These are phyloP conservation scores for Mastigamoeba balamuthi DNA, from an alignment of 78 protist species.

Conservation along the genomic window DNA sequence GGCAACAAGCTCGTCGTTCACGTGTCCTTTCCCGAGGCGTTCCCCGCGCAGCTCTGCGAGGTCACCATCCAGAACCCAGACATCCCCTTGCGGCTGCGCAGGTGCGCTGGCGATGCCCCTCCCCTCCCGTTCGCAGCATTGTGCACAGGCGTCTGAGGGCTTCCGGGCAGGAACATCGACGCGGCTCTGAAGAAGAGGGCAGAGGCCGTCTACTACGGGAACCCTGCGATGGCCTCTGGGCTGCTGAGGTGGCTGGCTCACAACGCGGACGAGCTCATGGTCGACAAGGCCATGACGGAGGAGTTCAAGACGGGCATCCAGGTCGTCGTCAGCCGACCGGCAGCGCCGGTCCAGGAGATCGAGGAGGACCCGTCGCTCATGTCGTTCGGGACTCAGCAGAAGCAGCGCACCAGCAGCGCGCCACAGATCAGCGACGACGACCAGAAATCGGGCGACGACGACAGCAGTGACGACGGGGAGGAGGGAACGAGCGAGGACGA, in stretches of 20 bases:
- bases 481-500: too few species aligned
- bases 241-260: neutral
- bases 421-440: too few species aligned
- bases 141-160: neutral
- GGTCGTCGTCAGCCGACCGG: too few species aligned
- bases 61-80: neutral
- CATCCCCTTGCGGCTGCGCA: neutral
- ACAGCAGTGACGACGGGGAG: too few species aligned
- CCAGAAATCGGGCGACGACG: too few species aligned
- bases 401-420: too few species aligned
- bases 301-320: neutral
- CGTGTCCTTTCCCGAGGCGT: neutral
- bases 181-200: neutral
- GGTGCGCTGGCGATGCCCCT: neutral
- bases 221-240: neutral
- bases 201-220: neutral
- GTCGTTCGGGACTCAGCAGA: too few species aligned
- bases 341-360: too few species aligned
- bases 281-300: neutral
- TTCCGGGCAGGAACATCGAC: neutral
- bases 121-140: too few species aligned
- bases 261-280: neutral
- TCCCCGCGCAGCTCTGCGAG: neutral
- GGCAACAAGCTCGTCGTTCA: neutral
- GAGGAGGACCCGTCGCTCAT: too few species aligned